A percentile compares a stretch with the other conserved stretches of the same genome.
These are phyloP conservation scores for Clonostachys rhizophaga DNA, from an alignment of 2,329 filamentous ascomycete species.

Conservation along the genomic window DNA sequence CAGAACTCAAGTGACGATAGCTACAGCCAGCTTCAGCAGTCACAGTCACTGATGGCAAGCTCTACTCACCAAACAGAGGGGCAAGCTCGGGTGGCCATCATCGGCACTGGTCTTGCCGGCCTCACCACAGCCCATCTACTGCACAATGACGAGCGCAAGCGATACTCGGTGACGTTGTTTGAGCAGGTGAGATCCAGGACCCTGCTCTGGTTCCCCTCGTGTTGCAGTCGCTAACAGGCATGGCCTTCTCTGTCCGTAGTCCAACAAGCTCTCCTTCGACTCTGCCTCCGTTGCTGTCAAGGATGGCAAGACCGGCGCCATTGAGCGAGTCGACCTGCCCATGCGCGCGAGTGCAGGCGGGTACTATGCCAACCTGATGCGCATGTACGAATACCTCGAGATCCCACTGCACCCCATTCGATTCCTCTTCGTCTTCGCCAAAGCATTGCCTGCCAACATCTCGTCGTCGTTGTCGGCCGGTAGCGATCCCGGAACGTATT, in stretches of 20 bases:
- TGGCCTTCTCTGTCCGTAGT: constrained; percentile 11
- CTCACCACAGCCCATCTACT: constrained; percentile 27
- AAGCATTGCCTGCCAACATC: constrained; percentile 1
- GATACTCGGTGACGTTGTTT: constrained; percentile 26
- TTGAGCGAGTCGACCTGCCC: constrained; percentile 30
- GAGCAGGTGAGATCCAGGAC: constrained; percentile 21
- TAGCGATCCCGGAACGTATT: constrained; percentile 30
- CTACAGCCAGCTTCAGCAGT: too few relatives aligned
- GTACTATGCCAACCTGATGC: constrained; percentile 50
- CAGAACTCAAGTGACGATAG: too few relatives aligned
- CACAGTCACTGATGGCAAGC: too few relatives aligned
- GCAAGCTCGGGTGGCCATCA: constrained; percentile 18
- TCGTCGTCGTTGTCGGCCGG: neutral
- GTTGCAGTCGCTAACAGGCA: neutral
- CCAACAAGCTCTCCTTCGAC: constrained; percentile 25
- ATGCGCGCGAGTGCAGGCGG: constrained; percentile 29
- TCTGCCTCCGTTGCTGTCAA: constrained; percentile 27
- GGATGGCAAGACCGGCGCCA: constrained; percentile 16
- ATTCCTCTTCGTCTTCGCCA: constrained; percentile 49
- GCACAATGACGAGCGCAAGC: constrained; percentile 17
- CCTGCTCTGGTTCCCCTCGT: neutral
- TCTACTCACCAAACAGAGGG: too few relatives aligned
- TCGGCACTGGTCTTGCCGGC: constrained; percentile 30
- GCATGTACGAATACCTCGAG: constrained; percentile 50
- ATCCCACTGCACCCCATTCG: constrained; percentile 42